These are phyloP conservation scores for Russula dissimulans DNA, from an alignment of 768 basidiomycete genomes.

Conservation along the genomic window DNA sequence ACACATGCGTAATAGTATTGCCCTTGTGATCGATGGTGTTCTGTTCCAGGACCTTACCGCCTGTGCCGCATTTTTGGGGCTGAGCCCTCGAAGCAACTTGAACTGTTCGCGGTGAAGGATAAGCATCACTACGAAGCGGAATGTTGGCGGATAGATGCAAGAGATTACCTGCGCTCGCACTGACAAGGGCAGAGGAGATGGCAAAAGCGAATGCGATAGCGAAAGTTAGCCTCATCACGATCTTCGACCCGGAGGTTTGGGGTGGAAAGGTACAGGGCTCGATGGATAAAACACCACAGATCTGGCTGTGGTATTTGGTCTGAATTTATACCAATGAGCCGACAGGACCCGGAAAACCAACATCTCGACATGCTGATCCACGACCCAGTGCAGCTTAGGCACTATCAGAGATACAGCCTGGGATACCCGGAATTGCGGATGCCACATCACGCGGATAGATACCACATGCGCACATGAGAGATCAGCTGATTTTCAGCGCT, in stretches of 20 bases:
- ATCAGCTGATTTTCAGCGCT: no score
- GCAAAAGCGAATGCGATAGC: not conserved
- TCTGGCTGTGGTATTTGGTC: not conserved
- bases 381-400: no score
- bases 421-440: no score
- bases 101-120: not conserved
- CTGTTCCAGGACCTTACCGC: not conserved
- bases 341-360: no score
- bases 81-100: not conserved
- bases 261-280: not conserved
- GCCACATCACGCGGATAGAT: no score
- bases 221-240: not conserved
- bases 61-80: not conserved
- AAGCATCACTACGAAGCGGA: not conserved
- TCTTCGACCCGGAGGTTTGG: not conserved
- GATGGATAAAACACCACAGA: not conserved
- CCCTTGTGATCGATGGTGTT: not conserved
- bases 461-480: no score
- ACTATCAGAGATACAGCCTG: no score
- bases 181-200: not conserved
- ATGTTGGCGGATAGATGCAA: no score
- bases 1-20: not conserved
- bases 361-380: no score
- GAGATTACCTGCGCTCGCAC: not conserved
- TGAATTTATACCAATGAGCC: not conserved